phyloP scores from a whole-genome alignment of 176 grass and related monocot species.

The Coix lacrymajobi region DNA sequence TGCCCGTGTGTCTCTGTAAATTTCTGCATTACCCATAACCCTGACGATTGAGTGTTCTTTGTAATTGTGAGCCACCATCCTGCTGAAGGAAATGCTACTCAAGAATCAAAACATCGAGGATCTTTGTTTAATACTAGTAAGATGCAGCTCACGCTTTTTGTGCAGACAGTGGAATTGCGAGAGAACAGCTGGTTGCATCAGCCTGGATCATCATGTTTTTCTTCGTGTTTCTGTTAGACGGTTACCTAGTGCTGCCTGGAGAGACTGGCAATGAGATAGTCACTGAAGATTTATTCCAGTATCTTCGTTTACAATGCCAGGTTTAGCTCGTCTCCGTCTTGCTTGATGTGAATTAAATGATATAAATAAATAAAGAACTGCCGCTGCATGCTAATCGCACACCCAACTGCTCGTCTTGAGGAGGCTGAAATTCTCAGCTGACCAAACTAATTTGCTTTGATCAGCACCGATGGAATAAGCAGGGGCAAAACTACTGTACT shows the following conservation, averaged over 20 bases:
- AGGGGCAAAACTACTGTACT: too few species aligned
- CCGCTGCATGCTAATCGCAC: not conserved
- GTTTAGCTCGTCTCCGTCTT: not conserved
- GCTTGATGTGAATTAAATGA: not conserved
- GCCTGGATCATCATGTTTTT: not conserved
- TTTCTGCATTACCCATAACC: not conserved
- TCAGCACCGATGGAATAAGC: not conserved
- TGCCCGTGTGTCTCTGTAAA: not conserved
- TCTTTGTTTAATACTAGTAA: not conserved
- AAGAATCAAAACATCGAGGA: not conserved
- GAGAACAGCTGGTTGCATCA: constrained; percentile 6
- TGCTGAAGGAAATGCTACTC: not conserved
- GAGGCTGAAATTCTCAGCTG: not conserved
- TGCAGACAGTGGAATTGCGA: not conserved
- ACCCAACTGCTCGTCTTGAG: not conserved
- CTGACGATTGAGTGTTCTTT: not conserved
- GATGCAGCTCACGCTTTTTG: not conserved
- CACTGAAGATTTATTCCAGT: not conserved
- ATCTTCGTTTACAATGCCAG: not conserved
- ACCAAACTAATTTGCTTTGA: not conserved
- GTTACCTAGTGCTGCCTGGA: not conserved
- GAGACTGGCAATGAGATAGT: not conserved
- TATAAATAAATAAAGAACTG: not conserved
- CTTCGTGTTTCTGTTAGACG: not conserved
- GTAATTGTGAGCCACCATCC: not conserved